Base-by-base conservation (phyloP, 345 rosid species). In the Corchorus capsularis region DNA sequence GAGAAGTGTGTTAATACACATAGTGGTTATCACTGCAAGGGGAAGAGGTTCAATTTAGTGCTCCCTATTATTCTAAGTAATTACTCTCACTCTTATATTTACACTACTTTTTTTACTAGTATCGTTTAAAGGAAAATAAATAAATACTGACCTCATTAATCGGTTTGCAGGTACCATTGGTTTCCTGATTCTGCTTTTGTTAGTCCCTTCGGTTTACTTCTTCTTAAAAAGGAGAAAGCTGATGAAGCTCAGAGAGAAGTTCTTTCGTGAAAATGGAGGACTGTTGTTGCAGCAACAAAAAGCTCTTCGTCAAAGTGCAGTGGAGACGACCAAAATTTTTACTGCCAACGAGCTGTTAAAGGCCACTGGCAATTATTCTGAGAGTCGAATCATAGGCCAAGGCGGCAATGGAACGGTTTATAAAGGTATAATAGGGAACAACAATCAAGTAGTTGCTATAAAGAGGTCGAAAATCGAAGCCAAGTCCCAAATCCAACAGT, bases 401-500 rank as follows among this genome's bases (percentile, higher is more conserved):
- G 73, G 73, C 4, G 73, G 73, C 16, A 34, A 69, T 6, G 73
- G 73, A 1, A 69, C 73, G 4, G 73, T 69, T 53, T 69, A 50
- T 57, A 15, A 69, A 32, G 73, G 60, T 8, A 32, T 32, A 17
- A 4, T 69, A 47, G 5, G 0, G 0, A 57, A 52, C 17, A 17
- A 17, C 53, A 69, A 41, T 6, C 43, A 39, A 13, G 32, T 52
- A 14, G 69, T 78, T 0, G 81, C 77, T 3, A 64, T 73, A 5
- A 73, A 75, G 27, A 78, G 73, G 45, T 72, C 78, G 0, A 79
- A 67, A 14, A 5, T 79, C 3, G 67, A 67, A 14, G 69, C 57
- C 2, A 54, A 67, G 32, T 59, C 34, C 14, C 53, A 73, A 62
- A 46, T 79, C 59, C 74, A 73, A 37, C 77, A 79, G 63, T 79